These are phyloP conservation scores for Pleurotus sapidus DNA, from an alignment of 768 basidiomycete species.

Conservation along the genomic window DNA sequence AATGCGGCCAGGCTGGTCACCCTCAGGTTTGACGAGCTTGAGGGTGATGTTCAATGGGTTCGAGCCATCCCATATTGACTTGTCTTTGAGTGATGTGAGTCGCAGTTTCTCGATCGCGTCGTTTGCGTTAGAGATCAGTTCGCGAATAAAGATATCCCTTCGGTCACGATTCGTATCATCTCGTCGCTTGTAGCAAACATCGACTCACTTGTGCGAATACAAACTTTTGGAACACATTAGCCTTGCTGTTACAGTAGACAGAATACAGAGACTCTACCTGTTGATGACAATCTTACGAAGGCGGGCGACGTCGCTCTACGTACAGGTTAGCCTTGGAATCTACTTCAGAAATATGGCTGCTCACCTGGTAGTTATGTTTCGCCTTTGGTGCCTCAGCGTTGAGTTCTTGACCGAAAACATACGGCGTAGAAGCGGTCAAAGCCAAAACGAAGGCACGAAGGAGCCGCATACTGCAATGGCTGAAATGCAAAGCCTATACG, in stretches of 20 bases:
- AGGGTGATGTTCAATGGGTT: constrained; percentile 89
- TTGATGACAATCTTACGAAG: constrained; percentile 93
- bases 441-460: constrained; percentile 47
- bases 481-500: constrained; percentile 11
- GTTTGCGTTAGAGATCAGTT: constrained; percentile 91
- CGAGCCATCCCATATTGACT: constrained; percentile 62
- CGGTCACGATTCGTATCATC: constrained; percentile 6
- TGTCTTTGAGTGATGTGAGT: constrained; percentile 78
- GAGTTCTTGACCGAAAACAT: constrained; percentile 47
- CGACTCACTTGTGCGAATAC: constrained; percentile 72
- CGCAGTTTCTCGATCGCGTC: constrained; percentile 96
- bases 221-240: constrained; percentile 42
- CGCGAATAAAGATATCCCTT: constrained; percentile 85
- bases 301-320: constrained; percentile 89
- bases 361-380: constrained; percentile 72
- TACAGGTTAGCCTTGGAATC: not conserved
- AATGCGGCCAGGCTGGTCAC: constrained; percentile 66
- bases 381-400: constrained; percentile 38
- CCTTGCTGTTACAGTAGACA: constrained; percentile 5
- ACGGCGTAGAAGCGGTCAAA: constrained; percentile 40
- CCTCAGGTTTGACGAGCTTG: constrained; percentile 64
- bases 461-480: constrained; percentile 50
- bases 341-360: constrained; percentile 4
- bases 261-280: constrained; percentile 42
- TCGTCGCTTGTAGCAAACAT: not conserved